Base-by-base conservation (phyloP, 2,329 filamentous ascomycete species). In the Arthrobotrys conoides region DNA sequence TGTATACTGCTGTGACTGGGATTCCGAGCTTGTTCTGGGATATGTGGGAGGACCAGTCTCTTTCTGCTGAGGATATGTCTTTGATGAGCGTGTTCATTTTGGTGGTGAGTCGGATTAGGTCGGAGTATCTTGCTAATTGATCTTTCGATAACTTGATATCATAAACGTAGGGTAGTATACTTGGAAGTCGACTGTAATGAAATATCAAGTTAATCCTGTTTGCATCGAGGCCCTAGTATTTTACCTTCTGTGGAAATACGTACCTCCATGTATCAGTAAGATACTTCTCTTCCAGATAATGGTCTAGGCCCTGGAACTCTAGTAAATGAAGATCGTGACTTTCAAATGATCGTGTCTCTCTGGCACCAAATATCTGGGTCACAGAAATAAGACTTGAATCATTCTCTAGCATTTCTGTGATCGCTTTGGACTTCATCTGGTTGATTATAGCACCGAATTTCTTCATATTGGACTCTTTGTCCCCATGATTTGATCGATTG, bases 11-110 rank as follows among this genome's bases (percentile, higher is more conserved):
- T 2, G 64, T 55, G 2, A 53, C 41, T 5, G 48, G 64, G n/a
- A 44, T 27, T n/a, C 48, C 64, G 9, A 51, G 48, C n/a, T 67
- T 53, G 16, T 55, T 53, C 14, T 51, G 64, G 0, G 64, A 48
- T 14, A 51, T 51, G 18, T 67, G 64, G 9, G 64, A 20, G 33
- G 44, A 41, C 64, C 64, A 67, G 14, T 67, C 64, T 38, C 48
- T 67, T 53, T 67, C 64, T 14, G 48, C 64, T n/a, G 64, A 67
- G 30, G n/a, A 53, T 12, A 67, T 67, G 36, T 67, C 64, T 36
- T 55, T 67, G 4, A 67, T 55, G 30, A 53, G 33, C 16, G 48
- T 55, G 33, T 41, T 53, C 46, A 67, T 41, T 41, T 51, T 65
- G 0, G 24, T 12, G 16, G 18, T 65, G 24, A 49, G 61, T 24